These are phyloP conservation scores for Botrytis galanthina DNA, from an alignment of 2,329 filamentous ascomycete species.

Conservation along the genomic window DNA sequence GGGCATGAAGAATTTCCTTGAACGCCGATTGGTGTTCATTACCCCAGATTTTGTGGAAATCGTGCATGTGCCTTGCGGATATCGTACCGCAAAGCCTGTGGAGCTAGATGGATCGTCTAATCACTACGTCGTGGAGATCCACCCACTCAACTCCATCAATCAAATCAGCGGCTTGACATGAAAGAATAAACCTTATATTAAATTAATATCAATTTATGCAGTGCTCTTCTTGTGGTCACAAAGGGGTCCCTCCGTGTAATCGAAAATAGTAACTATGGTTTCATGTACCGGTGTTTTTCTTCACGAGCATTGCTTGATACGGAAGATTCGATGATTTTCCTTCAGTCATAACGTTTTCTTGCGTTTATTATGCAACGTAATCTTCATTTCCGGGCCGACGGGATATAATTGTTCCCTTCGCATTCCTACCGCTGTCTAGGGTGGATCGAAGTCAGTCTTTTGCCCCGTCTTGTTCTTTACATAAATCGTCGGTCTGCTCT, in stretches of 20 bases:
- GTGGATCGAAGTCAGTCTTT: neutral
- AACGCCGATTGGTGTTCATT: neutral
- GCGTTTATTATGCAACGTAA: no score
- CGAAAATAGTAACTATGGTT: neutral
- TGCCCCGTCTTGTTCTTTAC: neutral
- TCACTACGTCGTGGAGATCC: neutral
- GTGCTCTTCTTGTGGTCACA: neutral
- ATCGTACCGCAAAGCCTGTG: conserved; percentile 16
- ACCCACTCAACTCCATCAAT: conserved; percentile 3
- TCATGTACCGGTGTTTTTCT: neutral
- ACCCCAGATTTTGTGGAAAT: conserved; percentile 12
- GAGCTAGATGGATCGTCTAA: neutral
- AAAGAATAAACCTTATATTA: neutral
- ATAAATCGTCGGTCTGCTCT: conserved; percentile 2
- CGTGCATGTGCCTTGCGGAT: conserved; percentile 13
- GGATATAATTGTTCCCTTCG: neutral
- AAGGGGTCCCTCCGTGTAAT: neutral
- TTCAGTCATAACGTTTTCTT: neutral
- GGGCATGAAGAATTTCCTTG: neutral
- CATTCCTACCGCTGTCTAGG: no score
- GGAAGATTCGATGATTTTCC: conserved; percentile 3
- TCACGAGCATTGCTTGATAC: neutral
- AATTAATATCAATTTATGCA: neutral
- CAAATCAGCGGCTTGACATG: neutral
- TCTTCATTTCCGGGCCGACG: neutral